Evolutionary conservation across 495 filamentous ascomycete genomes (phyloP).

Genomic region (Neurospora hispaniola): DNA sequence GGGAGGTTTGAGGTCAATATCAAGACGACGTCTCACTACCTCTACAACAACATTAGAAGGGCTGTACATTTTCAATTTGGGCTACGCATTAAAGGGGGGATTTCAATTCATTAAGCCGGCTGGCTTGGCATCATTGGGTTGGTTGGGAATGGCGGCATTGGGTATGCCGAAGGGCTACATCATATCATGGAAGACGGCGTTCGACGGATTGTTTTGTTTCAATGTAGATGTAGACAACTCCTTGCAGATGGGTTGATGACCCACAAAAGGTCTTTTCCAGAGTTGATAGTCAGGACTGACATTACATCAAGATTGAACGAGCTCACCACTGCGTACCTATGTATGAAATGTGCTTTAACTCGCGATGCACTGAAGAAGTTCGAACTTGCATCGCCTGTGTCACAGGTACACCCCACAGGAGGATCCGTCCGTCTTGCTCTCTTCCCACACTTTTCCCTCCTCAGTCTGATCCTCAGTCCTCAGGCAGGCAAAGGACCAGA

Average conservation of each 20-base stretch:
- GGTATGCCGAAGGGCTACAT: background rate
- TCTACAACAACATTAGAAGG: background rate
- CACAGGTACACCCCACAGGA: no score
- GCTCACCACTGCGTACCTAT: background rate
- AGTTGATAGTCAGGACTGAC: background rate
- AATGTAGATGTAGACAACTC: background rate
- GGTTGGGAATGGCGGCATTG: background rate
- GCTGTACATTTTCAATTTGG: background rate
- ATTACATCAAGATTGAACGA: background rate
- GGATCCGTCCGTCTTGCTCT: background rate
- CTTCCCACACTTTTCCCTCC: background rate
- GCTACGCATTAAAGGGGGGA: background rate
- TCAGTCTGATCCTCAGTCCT: background rate
- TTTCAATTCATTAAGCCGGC: background rate
- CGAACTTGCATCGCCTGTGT: no score
- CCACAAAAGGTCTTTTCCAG: background rate
- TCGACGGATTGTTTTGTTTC: background rate
- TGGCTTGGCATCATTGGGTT: background rate
- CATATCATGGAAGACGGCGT: background rate
- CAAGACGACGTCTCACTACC: no score
- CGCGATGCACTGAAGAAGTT: no score
- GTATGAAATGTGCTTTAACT: no score
- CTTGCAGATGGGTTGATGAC: background rate
- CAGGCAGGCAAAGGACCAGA: background rate
- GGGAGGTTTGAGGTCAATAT: slow-evolving; percentile 11